Percentiles rank a stretch among this genome's conserved stretches.
Conservation (phyloP, 2,329 filamentous ascomycete genomes). For the Xenosphaeropsis pyriputrescens region DNA sequence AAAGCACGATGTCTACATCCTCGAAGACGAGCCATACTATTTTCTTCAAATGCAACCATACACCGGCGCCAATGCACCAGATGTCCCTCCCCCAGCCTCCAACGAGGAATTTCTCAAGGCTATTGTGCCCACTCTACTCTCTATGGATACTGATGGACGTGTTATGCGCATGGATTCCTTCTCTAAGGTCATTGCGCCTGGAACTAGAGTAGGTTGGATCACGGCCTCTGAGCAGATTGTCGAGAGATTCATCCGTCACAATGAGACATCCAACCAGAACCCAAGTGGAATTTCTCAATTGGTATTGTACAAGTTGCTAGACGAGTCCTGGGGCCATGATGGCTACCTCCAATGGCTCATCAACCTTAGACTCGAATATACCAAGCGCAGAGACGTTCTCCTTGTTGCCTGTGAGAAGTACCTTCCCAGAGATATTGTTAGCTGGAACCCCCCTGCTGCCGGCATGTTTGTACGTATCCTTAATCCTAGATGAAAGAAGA, state of each 20-base stretch:
- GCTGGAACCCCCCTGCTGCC: conserved; percentile 66
- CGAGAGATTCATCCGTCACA: conserved; percentile 68
- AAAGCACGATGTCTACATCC: conserved; percentile 56
- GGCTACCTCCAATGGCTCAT: conserved; percentile 87
- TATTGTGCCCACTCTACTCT: conserved; percentile 62
- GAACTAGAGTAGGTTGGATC: conserved; percentile 74
- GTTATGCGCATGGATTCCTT: conserved; percentile 88
- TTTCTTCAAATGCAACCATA: conserved; percentile 54
- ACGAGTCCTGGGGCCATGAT: conserved; percentile 86
- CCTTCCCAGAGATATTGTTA: conserved; percentile 59
- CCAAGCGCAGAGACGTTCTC: conserved; percentile 60
- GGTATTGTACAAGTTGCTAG: conserved; percentile 74
- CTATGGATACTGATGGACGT: conserved; percentile 72
- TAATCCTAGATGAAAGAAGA: neutral
- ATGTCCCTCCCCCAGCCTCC: conserved; percentile 37
- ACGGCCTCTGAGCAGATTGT: conserved; percentile 76
- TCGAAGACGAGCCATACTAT: conserved; percentile 67
- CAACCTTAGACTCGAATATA: conserved; percentile 69
- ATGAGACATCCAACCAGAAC: conserved; percentile 73
- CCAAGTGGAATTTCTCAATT: conserved; percentile 77
- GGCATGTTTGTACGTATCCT: conserved; percentile 78
- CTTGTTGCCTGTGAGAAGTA: conserved; percentile 67
- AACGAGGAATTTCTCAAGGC: conserved; percentile 60
- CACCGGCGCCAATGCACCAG: conserved; percentile 26
- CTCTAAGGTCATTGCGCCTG: conserved; percentile 79